Conservation (phyloP, 2,329 filamentous ascomycete species). For the Monilinia aucupariae region DNA sequence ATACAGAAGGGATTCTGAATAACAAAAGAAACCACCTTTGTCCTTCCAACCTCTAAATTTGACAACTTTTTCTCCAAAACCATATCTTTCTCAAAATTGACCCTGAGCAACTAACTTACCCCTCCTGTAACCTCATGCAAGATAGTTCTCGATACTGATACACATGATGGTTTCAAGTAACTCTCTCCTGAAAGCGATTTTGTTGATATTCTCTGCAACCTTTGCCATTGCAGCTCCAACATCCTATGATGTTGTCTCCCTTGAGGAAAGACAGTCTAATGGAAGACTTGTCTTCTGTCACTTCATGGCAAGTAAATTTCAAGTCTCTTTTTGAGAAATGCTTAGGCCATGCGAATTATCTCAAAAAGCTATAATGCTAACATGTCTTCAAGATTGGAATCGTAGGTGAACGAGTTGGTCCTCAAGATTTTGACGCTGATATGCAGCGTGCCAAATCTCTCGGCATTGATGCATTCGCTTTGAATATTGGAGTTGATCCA, state of each 20-base stretch:
- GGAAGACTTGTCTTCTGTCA: slow-evolving; percentile 23
- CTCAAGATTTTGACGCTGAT: slow-evolving; percentile 23
- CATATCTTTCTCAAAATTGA: not conserved
- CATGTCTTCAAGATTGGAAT: slow-evolving; percentile 22
- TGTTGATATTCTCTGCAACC: slow-evolving; percentile 3
- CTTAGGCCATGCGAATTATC: not conserved
- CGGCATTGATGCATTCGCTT: slow-evolving; percentile 36
- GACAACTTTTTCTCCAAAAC: not conserved
- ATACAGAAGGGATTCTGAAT: not conserved
- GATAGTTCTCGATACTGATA: not conserved
- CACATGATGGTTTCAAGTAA: not conserved
- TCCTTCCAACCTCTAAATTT: not conserved
- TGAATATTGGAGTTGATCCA: slow-evolving; percentile 34
- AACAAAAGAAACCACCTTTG: not conserved
- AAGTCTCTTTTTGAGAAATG: not conserved
- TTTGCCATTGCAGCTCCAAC: slow-evolving; percentile 9
- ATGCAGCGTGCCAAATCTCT: slow-evolving; percentile 28
- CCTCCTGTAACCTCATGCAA: not conserved
- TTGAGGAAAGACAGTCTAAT: slow-evolving; percentile 12
- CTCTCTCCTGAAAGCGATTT: not conserved
- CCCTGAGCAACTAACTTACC: not conserved
- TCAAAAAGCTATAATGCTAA: not conserved
- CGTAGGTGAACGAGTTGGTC: slow-evolving; percentile 21
- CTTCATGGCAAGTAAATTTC: slow-evolving; percentile 21
- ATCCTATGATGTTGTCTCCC: not conserved